Evolutionary conservation across 495 filamentous ascomycete genomes (phyloP).

Genomic region (Polyplosphaeria fusca): DNA sequence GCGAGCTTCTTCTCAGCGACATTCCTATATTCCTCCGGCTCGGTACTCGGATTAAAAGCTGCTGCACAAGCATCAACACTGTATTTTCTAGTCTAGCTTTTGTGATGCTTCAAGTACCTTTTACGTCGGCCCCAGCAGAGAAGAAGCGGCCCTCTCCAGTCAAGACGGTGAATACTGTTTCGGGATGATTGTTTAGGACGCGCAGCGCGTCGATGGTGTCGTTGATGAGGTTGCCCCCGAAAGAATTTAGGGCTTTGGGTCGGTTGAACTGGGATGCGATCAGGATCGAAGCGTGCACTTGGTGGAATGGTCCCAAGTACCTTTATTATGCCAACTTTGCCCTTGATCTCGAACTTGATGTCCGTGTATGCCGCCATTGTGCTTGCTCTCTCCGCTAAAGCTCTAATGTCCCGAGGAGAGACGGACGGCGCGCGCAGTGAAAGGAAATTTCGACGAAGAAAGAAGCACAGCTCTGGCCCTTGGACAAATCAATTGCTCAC

Average conservation of each 20-base stretch:
- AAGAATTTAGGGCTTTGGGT: constrained; percentile 39
- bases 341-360: constrained; percentile 38
- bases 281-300: background rate
- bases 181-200: constrained; percentile 37
- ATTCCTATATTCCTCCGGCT: constrained; percentile 23
- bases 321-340: constrained; percentile 38
- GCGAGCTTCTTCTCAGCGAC: constrained; percentile 35
- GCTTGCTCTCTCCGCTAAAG: no score
- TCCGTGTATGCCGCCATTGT: constrained; percentile 33
- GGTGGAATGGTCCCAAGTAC: constrained; percentile 17
- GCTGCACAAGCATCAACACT: no score
- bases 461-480: background rate
- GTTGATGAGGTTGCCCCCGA: constrained; percentile 36
- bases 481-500: no score
- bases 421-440: no score
- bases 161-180: constrained; percentile 38
- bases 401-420: no score
- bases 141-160: constrained; percentile 41
- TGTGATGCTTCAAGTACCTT: constrained; percentile 14
- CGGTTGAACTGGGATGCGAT: constrained; percentile 36
- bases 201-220: constrained; percentile 37
- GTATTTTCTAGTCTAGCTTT: background rate
- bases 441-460: background rate
- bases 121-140: constrained; percentile 39
- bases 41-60: background rate